These are phyloP conservation scores for Chrysoporthe puriensis DNA, from an alignment of 2,329 filamentous ascomycete genomes.

Conservation along the genomic window DNA sequence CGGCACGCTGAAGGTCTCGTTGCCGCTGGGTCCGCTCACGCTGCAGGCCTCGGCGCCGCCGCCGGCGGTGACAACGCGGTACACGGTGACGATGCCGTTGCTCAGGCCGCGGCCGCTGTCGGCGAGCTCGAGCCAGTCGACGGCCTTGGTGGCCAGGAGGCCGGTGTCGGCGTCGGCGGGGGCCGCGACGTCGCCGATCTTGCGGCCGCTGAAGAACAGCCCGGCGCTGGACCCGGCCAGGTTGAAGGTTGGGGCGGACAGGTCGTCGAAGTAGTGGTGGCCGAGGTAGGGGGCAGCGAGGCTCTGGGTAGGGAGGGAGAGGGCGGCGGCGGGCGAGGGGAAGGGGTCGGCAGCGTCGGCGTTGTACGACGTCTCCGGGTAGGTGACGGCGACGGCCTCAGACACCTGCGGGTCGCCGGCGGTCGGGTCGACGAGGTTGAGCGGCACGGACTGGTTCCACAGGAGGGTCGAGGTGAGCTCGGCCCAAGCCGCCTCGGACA, in stretches of 20 bases:
- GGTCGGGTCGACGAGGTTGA: conserved; percentile 46
- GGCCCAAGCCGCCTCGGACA: conserved; percentile 44
- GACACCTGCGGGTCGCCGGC: conserved; percentile 32
- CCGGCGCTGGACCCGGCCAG: conserved; percentile 44
- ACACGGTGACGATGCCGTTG: conserved; percentile 48
- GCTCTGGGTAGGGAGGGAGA: conserved; percentile 41
- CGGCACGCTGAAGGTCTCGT: conserved; percentile 49
- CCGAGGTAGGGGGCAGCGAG: conserved; percentile 53
- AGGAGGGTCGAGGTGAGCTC: conserved; percentile 47
- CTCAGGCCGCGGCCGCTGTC: conserved; percentile 35
- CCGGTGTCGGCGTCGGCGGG: conserved; percentile 54
- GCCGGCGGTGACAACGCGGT: conserved; percentile 60
- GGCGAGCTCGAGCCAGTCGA: conserved; percentile 57
- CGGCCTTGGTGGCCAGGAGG: conserved; percentile 53
- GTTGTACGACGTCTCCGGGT: conserved; percentile 41
- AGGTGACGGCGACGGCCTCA: conserved; percentile 34
- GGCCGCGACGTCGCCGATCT: conserved; percentile 56
- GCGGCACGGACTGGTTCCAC: conserved; percentile 47
- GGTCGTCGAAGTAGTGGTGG: conserved; percentile 67
- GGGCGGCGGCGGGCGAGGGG: conserved; percentile 42
- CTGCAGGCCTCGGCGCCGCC: conserved; percentile 50
- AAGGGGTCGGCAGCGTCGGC: conserved; percentile 53
- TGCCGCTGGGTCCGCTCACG: conserved; percentile 44
- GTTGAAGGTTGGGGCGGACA: conserved; percentile 62
- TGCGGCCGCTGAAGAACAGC: conserved; percentile 48